Percentiles rank a stretch among this genome's conserved stretches.
Conservation (phyloP, 371 early-diverging fungal species). For the Haplosporangium sp. region DNA sequence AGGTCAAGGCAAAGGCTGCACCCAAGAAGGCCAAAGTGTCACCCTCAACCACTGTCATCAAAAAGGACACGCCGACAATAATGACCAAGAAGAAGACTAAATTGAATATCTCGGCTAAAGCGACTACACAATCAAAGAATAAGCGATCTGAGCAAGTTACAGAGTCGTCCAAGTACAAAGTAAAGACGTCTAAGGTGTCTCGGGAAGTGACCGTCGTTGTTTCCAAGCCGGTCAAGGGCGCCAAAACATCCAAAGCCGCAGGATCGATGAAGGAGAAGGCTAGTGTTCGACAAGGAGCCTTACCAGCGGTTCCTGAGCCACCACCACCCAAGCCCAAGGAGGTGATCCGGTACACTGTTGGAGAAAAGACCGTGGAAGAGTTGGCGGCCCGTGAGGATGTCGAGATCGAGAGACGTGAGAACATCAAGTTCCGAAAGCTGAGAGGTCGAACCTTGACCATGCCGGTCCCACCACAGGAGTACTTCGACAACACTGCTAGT, state of each 20-base stretch:
- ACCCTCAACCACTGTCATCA: neutral
- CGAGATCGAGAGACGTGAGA: constrained; percentile 41
- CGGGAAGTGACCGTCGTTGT: neutral
- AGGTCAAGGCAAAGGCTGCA: constrained; percentile 13
- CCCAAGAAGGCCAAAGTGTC: constrained; percentile 18
- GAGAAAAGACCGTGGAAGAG: constrained; percentile 46
- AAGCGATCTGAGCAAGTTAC: neutral
- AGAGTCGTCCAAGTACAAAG: constrained; percentile 18
- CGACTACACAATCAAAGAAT: neutral
- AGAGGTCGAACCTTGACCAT: constrained; percentile 48
- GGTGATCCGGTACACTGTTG: constrained; percentile 49
- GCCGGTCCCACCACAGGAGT: constrained; percentile 49
- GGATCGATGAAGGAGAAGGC: constrained; percentile 20
- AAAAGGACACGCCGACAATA: neutral
- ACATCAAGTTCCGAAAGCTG: constrained; percentile 49
- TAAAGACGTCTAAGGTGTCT: constrained; percentile 9
- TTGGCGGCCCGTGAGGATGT: constrained; percentile 36
- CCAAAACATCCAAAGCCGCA: constrained; percentile 6
- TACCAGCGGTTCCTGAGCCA: constrained; percentile 44
- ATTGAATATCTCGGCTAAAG: neutral
- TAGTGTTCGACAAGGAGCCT: constrained; percentile 17
- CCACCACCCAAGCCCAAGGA: constrained; percentile 44
- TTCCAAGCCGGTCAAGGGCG: constrained; percentile 11
- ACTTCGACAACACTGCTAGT: constrained; percentile 4
- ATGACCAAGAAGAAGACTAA: constrained; percentile 3